phyloP scores from a whole-genome alignment of 192 early-diverging fungal genomes.

The Umbelopsis sp. region DNA sequence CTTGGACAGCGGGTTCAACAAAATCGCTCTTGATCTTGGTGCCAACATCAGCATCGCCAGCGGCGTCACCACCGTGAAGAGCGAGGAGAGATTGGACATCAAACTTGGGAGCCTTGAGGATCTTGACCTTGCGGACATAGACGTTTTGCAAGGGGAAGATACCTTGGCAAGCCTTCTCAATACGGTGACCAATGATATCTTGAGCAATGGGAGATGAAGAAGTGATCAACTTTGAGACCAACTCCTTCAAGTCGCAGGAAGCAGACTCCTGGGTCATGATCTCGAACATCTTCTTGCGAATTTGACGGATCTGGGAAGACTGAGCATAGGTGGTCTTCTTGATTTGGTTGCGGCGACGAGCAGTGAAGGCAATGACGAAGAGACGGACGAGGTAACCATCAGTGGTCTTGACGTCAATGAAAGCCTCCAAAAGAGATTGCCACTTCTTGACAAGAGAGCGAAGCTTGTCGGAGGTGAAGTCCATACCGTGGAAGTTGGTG shows the following conservation, averaged over 20 bases:
- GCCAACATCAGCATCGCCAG: constrained; percentile 83
- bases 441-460: constrained; percentile 99
- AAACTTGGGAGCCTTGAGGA: constrained; percentile 96
- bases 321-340: constrained; percentile 98
- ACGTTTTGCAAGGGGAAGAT: constrained; percentile 99
- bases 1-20: constrained; percentile 82
- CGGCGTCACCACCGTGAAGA: constrained; percentile 86
- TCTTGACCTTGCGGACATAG: constrained; percentile 98
- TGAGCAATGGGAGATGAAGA: constrained; percentile 40
- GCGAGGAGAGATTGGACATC: constrained; percentile 96
- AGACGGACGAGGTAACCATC: constrained; percentile 99
- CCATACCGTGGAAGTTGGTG: constrained; percentile 99
- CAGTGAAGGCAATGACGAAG: constrained; percentile 97
- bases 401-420: constrained; percentile 99
- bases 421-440: constrained; percentile 98
- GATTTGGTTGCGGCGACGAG: constrained; percentile 91
- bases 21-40: constrained; percentile 72
- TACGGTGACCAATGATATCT: constrained; percentile 95
- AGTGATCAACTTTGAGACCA: constrained; percentile 94
- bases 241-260: constrained; percentile 92
- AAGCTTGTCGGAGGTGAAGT: constrained; percentile 99
- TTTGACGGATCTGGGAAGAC: constrained; percentile 93
- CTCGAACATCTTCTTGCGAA: constrained; percentile 99
- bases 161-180: constrained; percentile 94
- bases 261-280: constrained; percentile 88